Evolutionary conservation across 73 alveolate species (phyloP).

Genomic region (Uronychia setigera): DNA sequence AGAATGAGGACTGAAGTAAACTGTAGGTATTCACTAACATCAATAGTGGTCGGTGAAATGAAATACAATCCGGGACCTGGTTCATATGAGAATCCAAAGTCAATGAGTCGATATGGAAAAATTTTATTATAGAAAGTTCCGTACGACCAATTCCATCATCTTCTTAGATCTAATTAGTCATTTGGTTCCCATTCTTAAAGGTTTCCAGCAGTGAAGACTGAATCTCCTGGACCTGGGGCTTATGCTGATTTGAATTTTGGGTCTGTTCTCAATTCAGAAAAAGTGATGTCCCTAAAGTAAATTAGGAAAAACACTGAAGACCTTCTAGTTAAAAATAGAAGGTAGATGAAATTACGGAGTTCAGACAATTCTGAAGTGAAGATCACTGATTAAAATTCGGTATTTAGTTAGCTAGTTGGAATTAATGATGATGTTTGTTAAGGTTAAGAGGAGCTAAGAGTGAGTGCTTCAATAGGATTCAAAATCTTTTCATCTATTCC

Average conservation of each 20-base stretch:
- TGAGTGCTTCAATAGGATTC: neutral
- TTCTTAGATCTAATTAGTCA: neutral
- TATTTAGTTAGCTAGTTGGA: neutral
- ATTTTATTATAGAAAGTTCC: neutral
- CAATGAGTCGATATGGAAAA: neutral
- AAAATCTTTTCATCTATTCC: constrained; percentile 28
- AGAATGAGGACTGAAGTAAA: neutral
- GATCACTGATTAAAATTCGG: neutral
- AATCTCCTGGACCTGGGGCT: neutral
- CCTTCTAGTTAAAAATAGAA: too few species aligned
- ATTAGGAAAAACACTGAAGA: neutral
- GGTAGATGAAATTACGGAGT: too few species aligned
- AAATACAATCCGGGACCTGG: neutral
- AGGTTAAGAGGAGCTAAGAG: neutral
- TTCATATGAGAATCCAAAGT: neutral
- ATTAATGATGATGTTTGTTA: neutral
- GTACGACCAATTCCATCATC: neutral
- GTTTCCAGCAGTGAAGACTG: neutral
- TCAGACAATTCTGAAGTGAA: neutral
- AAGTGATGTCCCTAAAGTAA: neutral
- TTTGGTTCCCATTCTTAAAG: neutral
- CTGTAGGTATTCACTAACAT: neutral
- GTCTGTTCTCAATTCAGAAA: too few species aligned
- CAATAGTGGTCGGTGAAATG: neutral
- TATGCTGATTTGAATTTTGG: neutral